Base-by-base conservation (phyloP, 2,329 filamentous ascomycete species). In the Tolypocladium guangdongense region DNA sequence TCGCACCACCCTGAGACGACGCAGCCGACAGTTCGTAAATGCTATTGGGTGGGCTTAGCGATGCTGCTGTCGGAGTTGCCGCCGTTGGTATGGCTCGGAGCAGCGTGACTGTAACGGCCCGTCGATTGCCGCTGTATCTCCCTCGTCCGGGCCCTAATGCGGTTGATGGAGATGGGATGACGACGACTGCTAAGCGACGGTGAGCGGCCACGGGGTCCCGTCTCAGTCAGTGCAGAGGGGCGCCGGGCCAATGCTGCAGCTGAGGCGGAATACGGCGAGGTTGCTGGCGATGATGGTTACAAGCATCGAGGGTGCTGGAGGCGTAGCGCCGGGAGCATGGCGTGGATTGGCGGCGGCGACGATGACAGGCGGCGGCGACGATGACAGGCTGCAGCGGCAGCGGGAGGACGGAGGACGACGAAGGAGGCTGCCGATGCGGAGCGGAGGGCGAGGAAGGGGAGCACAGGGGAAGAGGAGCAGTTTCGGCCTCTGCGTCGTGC, bases 1-100 rank as follows among this genome's bases (percentile, higher is more conserved):
- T 68, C 68, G 66, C 56, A 54, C 52, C 52, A 24, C 14, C 8
- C 33, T 10, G 37, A 39, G 20, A 16, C 24, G 48, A 39, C 37
- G 38, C 33, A 24, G 49, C 6, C 14, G 24, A 32, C 43, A 18
- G 43, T 24, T 20, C 43, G 43, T 18, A 20, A 14, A 5, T n/a
- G 27, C 43, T 46, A 46, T 32, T 18, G 24, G 27, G 43, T 10
- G 43, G 24, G 41, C 14, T 12, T 7, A 11, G 24, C 22, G 43
- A 32, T 30, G 5, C 14, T 32, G 8, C 6, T n/a, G 10, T 46
- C 18, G 27, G 43, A 10, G 11, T 2, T 32, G 27, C 11, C 43
- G 43, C 20, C 11, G 43, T 10, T 33, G 8, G 18, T 32, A 20
- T 47, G 12, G 27, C 43, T 33, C 27, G 27, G 43, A 47, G 43